These are phyloP conservation scores for Metschnikowia colocasiae DNA, from an alignment of 805 yeast species.

Conservation along the genomic window DNA sequence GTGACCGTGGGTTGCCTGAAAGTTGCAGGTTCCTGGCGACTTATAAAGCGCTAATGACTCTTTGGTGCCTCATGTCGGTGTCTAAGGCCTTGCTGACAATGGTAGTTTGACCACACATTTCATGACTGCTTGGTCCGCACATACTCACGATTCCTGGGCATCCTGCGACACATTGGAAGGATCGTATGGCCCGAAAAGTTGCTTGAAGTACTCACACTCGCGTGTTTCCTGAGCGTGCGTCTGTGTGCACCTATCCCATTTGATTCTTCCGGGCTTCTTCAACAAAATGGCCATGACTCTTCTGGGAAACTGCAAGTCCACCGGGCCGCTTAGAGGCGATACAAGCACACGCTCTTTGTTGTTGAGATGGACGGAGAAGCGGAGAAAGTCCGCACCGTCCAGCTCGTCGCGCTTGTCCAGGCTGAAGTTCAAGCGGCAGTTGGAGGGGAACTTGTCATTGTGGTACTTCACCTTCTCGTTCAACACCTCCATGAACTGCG, in stretches of 20 bases:
- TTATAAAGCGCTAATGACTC: too few species aligned
- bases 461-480: slow-evolving; percentile 41
- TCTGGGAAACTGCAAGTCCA: slow-evolving; percentile 84
- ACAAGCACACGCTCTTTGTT: slow-evolving; percentile 1
- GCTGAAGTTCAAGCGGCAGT: slow-evolving; percentile 43
- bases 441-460: slow-evolving; percentile 44
- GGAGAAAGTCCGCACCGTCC: slow-evolving; percentile 12
- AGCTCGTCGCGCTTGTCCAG: slow-evolving; percentile 23
- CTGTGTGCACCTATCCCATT: slow-evolving; percentile 79
- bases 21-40: too few species aligned
- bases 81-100: too few species aligned
- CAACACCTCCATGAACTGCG: slow-evolving; percentile 44
- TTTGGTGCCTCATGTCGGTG: too few species aligned
- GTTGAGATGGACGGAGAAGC: slow-evolving; percentile 17
- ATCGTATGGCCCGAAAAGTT: slow-evolving; percentile 51
- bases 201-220: slow-evolving; percentile 64
- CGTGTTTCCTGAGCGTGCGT: slow-evolving; percentile 54
- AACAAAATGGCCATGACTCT: slow-evolving; percentile 66
- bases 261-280: slow-evolving; percentile 55
- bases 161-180: slow-evolving; percentile 23
- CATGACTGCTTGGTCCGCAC: too few species aligned
- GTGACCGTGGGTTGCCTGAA: too few species aligned
- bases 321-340: slow-evolving; percentile 22
- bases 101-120: too few species aligned
- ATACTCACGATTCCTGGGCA: too few species aligned